phyloP scores from a whole-genome alignment of 257 asterid genomes.

The Solanum bulbocastanum region DNA sequence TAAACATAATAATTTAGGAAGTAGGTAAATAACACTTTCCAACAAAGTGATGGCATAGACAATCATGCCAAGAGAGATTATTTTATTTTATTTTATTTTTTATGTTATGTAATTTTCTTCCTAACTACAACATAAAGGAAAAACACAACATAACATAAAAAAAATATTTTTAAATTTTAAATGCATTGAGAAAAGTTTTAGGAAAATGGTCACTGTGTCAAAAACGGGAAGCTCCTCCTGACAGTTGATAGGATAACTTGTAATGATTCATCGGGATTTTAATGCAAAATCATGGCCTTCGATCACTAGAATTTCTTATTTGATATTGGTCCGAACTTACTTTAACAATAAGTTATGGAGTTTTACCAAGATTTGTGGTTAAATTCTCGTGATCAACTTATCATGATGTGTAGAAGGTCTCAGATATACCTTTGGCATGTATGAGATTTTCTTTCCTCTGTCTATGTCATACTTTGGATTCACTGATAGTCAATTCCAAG shows the following conservation, averaged over 20 bases:
- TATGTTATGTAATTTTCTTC: not conserved
- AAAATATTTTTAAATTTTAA: too few relatives aligned
- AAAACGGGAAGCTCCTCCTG: too few relatives aligned
- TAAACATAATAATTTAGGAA: not conserved
- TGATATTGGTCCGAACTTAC: not conserved
- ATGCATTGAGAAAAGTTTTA: not conserved
- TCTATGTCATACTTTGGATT: too few relatives aligned
- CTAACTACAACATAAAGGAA: too few relatives aligned
- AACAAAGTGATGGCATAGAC: not conserved
- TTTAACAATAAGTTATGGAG: not conserved
- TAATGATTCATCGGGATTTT: not conserved
- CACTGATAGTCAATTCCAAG: too few relatives aligned
- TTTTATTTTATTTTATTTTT: not conserved
- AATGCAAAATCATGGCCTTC: not conserved
- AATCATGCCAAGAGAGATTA: not conserved
- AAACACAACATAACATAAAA: too few relatives aligned
- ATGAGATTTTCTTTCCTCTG: too few relatives aligned
- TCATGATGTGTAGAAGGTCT: not conserved
- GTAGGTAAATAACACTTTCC: not conserved
- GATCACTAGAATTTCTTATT: not conserved
- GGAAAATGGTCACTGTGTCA: too few relatives aligned
- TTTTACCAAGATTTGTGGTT: not conserved
- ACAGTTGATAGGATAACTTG: not conserved
- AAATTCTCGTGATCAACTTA: not conserved
- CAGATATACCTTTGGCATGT: too few relatives aligned